phyloP scores from a whole-genome alignment of 192 early-diverging fungal species.

The Coemansia sp. region DNA sequence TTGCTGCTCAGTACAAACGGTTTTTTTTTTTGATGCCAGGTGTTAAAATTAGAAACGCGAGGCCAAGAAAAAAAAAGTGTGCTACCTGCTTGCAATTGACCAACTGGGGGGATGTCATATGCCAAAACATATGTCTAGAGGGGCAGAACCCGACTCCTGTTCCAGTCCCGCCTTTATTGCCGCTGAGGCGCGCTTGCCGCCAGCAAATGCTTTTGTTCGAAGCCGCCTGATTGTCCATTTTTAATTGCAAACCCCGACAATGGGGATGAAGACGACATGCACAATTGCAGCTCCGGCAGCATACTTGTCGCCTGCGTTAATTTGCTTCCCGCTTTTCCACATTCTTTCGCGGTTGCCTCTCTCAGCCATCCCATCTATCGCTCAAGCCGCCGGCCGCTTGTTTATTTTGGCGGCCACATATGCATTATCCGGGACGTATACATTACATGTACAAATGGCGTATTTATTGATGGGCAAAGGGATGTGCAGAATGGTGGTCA shows the following conservation, averaged over 20 bases:
- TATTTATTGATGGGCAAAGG: background rate
- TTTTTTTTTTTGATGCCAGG: background rate
- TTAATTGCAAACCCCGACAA: constrained; percentile 7
- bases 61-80: background rate
- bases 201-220: background rate
- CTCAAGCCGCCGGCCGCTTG: constrained; percentile 1
- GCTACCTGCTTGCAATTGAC: background rate
- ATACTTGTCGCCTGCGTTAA: constrained; percentile 17
- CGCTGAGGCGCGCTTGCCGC: background rate
- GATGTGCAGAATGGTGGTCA: background rate
- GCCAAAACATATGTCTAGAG: background rate
- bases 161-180: background rate
- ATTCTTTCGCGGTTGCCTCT: background rate
- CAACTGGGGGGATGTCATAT: too few relatives aligned
- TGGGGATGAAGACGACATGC: constrained; percentile 1
- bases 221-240: constrained; percentile 1
- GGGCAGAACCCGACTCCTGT: background rate
- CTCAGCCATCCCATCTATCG: constrained; percentile 1
- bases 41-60: background rate
- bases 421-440: background rate
- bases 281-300: constrained; percentile 19
- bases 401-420: background rate
- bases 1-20: background rate
- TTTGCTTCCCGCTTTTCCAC: constrained; percentile 13
- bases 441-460: constrained; percentile 4